A percentile compares a stretch with the other conserved stretches of the same genome.
Evolutionary conservation across 139 green algal genomes (phyloP).

Genomic region (Dunaliella sp.): DNA sequence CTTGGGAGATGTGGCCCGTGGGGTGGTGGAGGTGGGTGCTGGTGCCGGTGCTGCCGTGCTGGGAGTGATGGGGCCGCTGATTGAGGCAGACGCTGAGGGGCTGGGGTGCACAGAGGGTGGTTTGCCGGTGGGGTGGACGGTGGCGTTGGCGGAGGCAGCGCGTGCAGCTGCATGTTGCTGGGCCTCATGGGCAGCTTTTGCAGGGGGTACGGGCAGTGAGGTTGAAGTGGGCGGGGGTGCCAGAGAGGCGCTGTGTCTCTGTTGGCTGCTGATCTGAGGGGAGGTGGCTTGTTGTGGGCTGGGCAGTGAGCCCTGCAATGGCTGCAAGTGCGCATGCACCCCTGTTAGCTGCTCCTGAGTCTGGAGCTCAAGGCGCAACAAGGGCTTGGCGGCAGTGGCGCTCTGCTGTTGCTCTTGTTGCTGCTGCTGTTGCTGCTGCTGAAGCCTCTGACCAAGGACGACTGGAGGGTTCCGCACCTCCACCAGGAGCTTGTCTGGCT

Average conservation of each 20-base stretch:
- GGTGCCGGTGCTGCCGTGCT: not conserved
- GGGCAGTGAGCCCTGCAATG: too few species aligned
- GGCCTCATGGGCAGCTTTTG: too few species aligned
- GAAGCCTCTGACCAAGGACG: not conserved
- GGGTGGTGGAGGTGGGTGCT: not conserved
- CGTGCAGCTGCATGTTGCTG: not conserved
- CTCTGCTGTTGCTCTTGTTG: not conserved
- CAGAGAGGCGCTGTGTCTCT: too few species aligned
- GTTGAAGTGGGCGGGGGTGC: too few species aligned
- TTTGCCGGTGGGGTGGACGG: not conserved
- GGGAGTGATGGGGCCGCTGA: not conserved
- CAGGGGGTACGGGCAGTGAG: too few species aligned
- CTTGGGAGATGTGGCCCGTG: not conserved
- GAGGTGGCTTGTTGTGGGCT: too few species aligned
- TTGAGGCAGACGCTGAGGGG: not conserved
- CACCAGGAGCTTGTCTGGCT: not conserved
- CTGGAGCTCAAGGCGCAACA: too few species aligned
- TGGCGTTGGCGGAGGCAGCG: not conserved
- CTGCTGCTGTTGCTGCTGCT: not conserved
- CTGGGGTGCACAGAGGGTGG: not conserved
- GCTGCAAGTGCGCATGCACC: too few species aligned
- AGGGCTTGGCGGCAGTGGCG: not conserved
- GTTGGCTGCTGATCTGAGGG: too few species aligned
- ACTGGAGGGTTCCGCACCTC: not conserved
- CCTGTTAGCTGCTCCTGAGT: not conserved